These are phyloP conservation scores for Pseudopyricularia javanii DNA, from an alignment of 2,329 filamentous ascomycete species.

Conservation along the genomic window DNA sequence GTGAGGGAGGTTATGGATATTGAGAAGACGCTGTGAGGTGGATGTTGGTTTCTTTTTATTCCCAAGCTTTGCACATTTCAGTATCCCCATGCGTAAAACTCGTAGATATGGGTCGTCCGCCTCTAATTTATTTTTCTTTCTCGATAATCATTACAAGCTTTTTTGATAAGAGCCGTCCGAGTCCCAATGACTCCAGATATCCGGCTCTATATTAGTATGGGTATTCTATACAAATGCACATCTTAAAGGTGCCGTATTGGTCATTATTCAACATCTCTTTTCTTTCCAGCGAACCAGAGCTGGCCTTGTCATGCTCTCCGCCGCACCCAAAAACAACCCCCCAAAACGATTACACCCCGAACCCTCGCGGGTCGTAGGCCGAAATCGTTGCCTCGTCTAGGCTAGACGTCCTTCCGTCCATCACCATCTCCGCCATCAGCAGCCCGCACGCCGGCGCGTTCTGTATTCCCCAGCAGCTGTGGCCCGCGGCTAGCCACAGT, in stretches of 20 bases:
- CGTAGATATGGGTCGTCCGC: background rate
- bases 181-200: no score
- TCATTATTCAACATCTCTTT: no score
- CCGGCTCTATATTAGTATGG: no score
- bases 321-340: background rate
- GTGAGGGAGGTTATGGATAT: constrained; percentile 53
- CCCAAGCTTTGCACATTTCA: background rate
- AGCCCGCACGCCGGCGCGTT: constrained; percentile 83
- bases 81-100: no score
- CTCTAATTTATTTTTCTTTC: no score
- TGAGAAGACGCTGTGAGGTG: constrained; percentile 36
- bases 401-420: constrained; percentile 59
- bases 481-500: constrained; percentile 71
- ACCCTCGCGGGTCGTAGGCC: constrained; percentile 52
- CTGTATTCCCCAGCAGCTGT: constrained; percentile 98
- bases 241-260: no score
- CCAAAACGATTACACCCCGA: background rate
- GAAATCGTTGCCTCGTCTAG: constrained; percentile 41
- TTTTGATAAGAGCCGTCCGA: no score
- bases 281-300: no score
- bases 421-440: constrained; percentile 66
- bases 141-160: no score
- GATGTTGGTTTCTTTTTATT: background rate
- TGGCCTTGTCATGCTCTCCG: no score
- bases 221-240: no score